These are phyloP conservation scores for Cardiospermum halicacabum DNA, from an alignment of 345 rosid genomes.

Conservation along the genomic window DNA sequence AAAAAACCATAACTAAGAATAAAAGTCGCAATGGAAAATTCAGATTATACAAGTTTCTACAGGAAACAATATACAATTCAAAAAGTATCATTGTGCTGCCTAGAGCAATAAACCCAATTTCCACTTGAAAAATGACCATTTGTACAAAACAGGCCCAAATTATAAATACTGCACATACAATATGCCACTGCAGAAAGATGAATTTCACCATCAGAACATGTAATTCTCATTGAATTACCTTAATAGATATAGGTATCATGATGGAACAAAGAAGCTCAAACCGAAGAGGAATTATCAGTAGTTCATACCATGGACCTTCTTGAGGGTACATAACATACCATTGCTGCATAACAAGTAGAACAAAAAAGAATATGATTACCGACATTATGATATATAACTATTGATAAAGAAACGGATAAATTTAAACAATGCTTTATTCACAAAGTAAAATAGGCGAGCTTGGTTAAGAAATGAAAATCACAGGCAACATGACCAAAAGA, in stretches of 20 bases:
- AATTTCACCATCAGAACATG: neutral
- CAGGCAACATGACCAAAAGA: neutral
- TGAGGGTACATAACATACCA: slow-evolving; percentile 92
- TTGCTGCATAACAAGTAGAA: slow-evolving; percentile 51
- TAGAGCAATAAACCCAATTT: neutral
- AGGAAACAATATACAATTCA: neutral
- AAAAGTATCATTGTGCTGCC: neutral
- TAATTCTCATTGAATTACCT: slow-evolving; percentile 43
- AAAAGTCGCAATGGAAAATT: neutral
- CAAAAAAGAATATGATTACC: slow-evolving; percentile 7
- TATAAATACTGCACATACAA: neutral
- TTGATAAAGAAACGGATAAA: neutral
- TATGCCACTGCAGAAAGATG: neutral
- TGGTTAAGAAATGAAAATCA: slow-evolving; percentile 1
- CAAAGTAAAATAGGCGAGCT: slow-evolving; percentile 6
- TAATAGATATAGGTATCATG: slow-evolving; percentile 97
- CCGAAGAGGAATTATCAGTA: slow-evolving; percentile 87
- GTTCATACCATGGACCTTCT: slow-evolving; percentile 95
- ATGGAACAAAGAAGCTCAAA: slow-evolving; percentile 98
- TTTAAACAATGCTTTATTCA: neutral
- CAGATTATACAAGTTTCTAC: neutral
- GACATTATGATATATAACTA: neutral
- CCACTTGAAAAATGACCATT: slow-evolving; percentile 3
- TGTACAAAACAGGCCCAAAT: neutral
- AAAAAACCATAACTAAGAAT: neutral